phyloP scores from a whole-genome alignment of 768 basidiomycete species.

The Leccinum ochraceum region DNA sequence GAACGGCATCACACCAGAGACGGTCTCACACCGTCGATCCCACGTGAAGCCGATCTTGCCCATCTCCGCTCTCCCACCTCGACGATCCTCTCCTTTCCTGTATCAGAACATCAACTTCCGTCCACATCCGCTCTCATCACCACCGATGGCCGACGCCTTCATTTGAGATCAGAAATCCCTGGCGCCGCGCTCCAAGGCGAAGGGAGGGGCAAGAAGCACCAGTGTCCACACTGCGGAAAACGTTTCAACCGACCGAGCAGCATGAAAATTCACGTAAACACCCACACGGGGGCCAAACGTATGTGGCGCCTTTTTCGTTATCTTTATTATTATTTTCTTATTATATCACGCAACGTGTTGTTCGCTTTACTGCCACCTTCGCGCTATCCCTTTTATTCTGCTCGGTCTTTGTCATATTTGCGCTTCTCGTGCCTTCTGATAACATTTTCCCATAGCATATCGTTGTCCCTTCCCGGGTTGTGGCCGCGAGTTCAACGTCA shows the following conservation, averaged over 20 bases:
- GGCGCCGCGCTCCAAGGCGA: constrained; percentile 30
- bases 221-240: constrained; percentile 41
- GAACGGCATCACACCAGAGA: constrained; percentile 29
- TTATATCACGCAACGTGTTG: constrained; percentile 25
- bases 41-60: constrained; percentile 31
- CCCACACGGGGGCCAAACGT: constrained; percentile 42
- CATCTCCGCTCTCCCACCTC: constrained; percentile 34
- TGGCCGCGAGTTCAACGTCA: constrained; percentile 78
- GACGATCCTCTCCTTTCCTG: constrained; percentile 36
- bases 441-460: constrained; percentile 50
- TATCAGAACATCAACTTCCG: constrained; percentile 30
- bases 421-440: constrained; percentile 13
- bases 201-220: constrained; percentile 38
- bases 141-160: constrained; percentile 31
- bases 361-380: constrained; percentile 18
- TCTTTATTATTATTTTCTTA: background rate
- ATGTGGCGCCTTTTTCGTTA: constrained; percentile 23
- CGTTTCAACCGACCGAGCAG: constrained; percentile 45
- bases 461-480: constrained; percentile 74
- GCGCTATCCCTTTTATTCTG: constrained; percentile 13
- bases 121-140: constrained; percentile 29
- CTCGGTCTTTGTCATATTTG: background rate
- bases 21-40: constrained; percentile 28
- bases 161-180: constrained; percentile 32
- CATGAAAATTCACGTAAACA: constrained; percentile 44